A percentile compares a stretch with the other conserved stretches of the same genome.
These are phyloP conservation scores for Vitis hybrid DNA, from an alignment of 177 flowering plant species.

Conservation along the genomic window DNA sequence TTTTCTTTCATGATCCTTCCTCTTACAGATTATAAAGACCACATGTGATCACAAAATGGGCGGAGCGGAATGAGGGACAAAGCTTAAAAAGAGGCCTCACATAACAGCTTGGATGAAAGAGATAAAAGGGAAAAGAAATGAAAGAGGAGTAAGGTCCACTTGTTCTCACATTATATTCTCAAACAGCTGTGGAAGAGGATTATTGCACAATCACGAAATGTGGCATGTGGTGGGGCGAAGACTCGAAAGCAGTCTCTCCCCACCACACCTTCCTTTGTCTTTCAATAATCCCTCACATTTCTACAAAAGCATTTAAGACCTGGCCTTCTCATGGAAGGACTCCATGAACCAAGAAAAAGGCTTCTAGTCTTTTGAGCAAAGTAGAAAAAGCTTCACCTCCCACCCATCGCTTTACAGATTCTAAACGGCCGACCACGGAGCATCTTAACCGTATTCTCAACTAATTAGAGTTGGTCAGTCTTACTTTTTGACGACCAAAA, in stretches of 20 bases:
- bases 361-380: not conserved
- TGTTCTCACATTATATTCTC: too few relatives aligned
- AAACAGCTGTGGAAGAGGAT: not conserved
- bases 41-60: too few relatives aligned
- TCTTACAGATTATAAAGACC: too few relatives aligned
- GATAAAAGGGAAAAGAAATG: too few relatives aligned
- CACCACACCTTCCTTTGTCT: conserved; percentile 2
- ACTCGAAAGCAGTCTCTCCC: not conserved
- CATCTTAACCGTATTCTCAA: not conserved
- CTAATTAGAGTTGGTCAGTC: not conserved
- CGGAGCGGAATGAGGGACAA: too few relatives aligned
- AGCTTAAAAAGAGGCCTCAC: too few relatives aligned
- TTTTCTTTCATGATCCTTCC: too few relatives aligned
- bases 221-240: not conserved
- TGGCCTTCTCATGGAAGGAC: not conserved
- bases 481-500: not conserved
- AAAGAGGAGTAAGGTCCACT: too few relatives aligned
- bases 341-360: not conserved
- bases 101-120: too few relatives aligned
- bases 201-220: not conserved
- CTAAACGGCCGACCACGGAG: not conserved
- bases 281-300: not conserved
- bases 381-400: not conserved
- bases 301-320: not conserved
- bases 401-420: not conserved